A percentile compares a stretch with the other conserved stretches of the same genome.
phyloP scores from a whole-genome alignment of 768 basidiomycete species.

The Chalciporus chontae region DNA sequence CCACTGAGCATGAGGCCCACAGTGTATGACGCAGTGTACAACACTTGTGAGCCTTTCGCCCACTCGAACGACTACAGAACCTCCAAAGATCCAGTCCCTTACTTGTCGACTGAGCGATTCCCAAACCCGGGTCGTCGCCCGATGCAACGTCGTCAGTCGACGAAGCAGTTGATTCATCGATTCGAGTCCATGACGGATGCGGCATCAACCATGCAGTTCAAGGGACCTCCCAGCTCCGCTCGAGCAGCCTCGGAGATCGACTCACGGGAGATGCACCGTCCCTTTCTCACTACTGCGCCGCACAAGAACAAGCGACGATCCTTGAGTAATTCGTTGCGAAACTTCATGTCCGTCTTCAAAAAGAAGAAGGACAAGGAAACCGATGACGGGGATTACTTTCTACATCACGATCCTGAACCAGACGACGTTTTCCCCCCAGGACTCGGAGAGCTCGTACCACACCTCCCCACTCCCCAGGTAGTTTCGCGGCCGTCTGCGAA shows the following conservation, averaged over 20 bases:
- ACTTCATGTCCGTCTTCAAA: conserved; percentile 59
- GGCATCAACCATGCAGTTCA: conserved; percentile 5
- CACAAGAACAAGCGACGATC: conserved; percentile 47
- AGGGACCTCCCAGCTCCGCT: conserved; percentile 7
- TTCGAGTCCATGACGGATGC: conserved; percentile 45
- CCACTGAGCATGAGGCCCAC: background rate
- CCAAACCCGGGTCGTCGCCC: background rate
- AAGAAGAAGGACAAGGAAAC: conserved; percentile 36
- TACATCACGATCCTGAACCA: conserved; percentile 6
- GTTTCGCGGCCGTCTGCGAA: conserved; percentile 1
- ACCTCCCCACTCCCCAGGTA: background rate
- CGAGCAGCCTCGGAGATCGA: conserved; percentile 15
- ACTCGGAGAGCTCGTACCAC: background rate
- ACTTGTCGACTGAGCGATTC: conserved; percentile 3
- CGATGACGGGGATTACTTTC: conserved; percentile 22
- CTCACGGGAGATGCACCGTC: conserved; percentile 11
- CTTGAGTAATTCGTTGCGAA: conserved; percentile 61
- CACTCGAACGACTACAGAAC: too few relatives aligned
- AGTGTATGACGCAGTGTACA: background rate
- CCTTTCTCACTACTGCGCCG: conserved; percentile 15
- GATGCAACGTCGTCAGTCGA: conserved; percentile 34
- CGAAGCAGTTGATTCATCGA: conserved; percentile 51
- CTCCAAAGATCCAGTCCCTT: background rate
- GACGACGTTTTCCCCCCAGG: background rate
- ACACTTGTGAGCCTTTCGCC: background rate